These are phyloP conservation scores for Rosa persica DNA, from an alignment of 306 rosid species.

Conservation along the genomic window DNA sequence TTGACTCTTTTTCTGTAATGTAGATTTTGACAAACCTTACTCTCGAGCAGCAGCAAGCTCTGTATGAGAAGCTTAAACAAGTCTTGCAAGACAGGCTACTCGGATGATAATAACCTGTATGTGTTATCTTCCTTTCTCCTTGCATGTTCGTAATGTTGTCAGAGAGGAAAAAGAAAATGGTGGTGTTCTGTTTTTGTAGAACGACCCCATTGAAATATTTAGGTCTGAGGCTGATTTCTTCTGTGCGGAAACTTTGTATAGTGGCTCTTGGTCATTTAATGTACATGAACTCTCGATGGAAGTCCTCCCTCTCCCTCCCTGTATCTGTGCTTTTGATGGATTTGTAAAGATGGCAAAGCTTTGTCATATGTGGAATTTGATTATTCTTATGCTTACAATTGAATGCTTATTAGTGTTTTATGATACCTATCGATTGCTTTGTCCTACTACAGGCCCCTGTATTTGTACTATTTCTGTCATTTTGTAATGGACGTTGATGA, in stretches of 20 bases:
- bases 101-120: constrained; percentile 33
- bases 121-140: constrained; percentile 7
- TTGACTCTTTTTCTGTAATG: constrained; percentile 21
- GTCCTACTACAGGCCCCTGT: background rate
- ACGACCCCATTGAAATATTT: constrained; percentile 31
- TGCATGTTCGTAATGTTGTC: constrained; percentile 23
- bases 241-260: constrained; percentile 44
- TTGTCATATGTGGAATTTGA: background rate
- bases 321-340: constrained; percentile 1
- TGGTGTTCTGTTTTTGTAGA: constrained; percentile 31
- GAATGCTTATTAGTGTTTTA: background rate
- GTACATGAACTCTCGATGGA: constrained; percentile 10
- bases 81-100: constrained; percentile 60
- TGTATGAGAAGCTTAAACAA: constrained; percentile 68
- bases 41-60: constrained; percentile 73
- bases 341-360: constrained; percentile 41
- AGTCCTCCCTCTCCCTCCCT: background rate
- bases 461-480: background rate
- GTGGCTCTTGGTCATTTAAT: constrained; percentile 27
- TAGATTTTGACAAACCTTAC: constrained; percentile 88
- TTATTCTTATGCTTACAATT: background rate
- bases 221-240: constrained; percentile 28
- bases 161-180: constrained; percentile 16
- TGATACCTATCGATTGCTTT: background rate
- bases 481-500: background rate